These are phyloP conservation scores for Purpureocillium lavendulum DNA, from an alignment of 2,329 filamentous ascomycete species.

Conservation along the genomic window DNA sequence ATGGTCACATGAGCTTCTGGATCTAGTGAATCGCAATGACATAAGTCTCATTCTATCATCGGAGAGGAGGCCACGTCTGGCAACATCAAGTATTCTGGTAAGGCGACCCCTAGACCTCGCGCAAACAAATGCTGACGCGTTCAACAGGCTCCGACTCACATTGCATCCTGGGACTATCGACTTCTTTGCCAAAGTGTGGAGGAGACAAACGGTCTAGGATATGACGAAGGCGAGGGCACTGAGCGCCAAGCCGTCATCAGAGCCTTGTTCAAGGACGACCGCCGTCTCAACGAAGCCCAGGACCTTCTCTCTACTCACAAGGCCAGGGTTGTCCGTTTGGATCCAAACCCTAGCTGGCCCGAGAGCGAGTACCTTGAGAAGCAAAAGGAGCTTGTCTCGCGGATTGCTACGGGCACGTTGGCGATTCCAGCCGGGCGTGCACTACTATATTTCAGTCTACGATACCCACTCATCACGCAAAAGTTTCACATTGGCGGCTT, in stretches of 20 bases:
- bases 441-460: constrained; percentile 79
- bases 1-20: constrained; percentile 65
- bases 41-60: constrained; percentile 57
- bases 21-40: constrained; percentile 74
- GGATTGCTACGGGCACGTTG: constrained; percentile 77
- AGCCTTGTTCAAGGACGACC: constrained; percentile 84
- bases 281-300: constrained; percentile 78
- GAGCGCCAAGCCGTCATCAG: constrained; percentile 77
- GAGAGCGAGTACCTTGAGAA: constrained; percentile 85
- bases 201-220: constrained; percentile 47
- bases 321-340: constrained; percentile 68
- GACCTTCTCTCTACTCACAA: constrained; percentile 79
- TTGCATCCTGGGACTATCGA: constrained; percentile 65
- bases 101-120: constrained; percentile 11
- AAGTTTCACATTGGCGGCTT: constrained; percentile 86
- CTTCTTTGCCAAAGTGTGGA: constrained; percentile 65
- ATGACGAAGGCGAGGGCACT: constrained; percentile 73
- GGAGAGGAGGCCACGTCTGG: constrained; percentile 17
- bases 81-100: constrained; percentile 33
- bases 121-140: neutral
- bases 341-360: constrained; percentile 66
- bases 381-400: constrained; percentile 83
- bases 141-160: constrained; percentile 49
- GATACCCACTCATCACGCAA: constrained; percentile 83
- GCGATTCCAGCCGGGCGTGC: constrained; percentile 83